A percentile compares a stretch with the other conserved stretches of the same genome.
Evolutionary conservation across 495 filamentous ascomycete genomes (phyloP).

Genomic region (Podospora pseudopauciseta): DNA sequence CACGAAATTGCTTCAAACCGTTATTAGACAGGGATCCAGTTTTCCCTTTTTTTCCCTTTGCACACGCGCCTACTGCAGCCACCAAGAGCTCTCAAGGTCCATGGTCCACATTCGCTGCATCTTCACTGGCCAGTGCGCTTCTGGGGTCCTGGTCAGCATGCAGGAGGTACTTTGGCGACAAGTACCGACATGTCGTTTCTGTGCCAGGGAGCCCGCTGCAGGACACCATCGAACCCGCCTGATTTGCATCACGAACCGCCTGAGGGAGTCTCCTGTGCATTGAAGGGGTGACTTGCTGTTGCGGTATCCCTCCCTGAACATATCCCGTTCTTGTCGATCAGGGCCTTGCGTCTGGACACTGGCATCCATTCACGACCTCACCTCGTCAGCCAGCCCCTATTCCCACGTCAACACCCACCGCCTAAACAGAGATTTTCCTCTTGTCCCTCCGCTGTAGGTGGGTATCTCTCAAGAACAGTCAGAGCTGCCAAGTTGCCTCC

Average conservation of each 20-base stretch:
- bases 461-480: background rate
- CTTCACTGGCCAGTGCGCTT: slow-evolving; percentile 7
- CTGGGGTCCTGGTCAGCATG: slow-evolving; percentile 18
- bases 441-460: background rate
- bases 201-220: slow-evolving; percentile 7
- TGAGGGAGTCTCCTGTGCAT: slow-evolving; percentile 15
- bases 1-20: slow-evolving; percentile 38
- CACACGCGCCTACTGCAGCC: slow-evolving; percentile 33
- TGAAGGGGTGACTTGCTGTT: background rate
- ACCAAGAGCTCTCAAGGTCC: slow-evolving; percentile 15
- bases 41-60: slow-evolving; percentile 19
- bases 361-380: background rate
- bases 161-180: slow-evolving; percentile 19
- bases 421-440: background rate
- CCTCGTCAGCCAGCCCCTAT: background rate
- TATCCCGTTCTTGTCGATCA: slow-evolving; percentile 23
- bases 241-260: background rate
- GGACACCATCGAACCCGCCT: slow-evolving; percentile 13
- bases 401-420: background rate
- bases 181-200: slow-evolving; percentile 27
- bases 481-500: background rate
- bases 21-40: slow-evolving; percentile 34
- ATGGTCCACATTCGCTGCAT: slow-evolving; percentile 20
- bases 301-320: slow-evolving; percentile 20
- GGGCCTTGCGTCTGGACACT: slow-evolving; percentile 10